phyloP scores from a whole-genome alignment of 2,329 filamentous ascomycete species.

The Escovopsis sp. region DNA sequence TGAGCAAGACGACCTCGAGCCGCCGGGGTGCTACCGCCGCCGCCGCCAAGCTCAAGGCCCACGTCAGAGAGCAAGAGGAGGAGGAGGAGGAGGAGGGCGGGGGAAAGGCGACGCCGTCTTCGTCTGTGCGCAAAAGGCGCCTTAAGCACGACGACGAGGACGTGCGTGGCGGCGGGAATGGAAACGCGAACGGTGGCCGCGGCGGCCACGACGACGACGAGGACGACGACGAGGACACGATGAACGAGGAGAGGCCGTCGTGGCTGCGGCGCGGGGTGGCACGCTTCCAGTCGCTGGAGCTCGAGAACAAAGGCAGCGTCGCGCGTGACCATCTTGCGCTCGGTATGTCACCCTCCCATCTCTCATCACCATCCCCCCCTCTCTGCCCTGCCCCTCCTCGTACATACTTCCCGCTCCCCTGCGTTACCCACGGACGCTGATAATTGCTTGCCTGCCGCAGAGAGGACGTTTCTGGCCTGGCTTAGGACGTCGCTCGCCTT shows the following conservation, averaged over 20 bases:
- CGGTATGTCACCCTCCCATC: slow-evolving; percentile 33
- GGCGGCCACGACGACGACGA: not conserved
- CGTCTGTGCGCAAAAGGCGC: too few relatives aligned
- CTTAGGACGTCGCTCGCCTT: slow-evolving; percentile 70
- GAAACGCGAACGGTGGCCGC: not conserved
- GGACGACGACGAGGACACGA: not conserved
- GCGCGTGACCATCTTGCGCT: slow-evolving; percentile 70
- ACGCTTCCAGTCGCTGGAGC: slow-evolving; percentile 48
- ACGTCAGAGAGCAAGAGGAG: too few relatives aligned
- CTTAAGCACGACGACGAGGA: too few relatives aligned
- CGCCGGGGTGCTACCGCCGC: too few relatives aligned
- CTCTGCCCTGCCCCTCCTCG: not conserved
- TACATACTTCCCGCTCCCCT: too few relatives aligned
- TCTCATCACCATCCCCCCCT: not conserved
- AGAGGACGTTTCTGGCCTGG: slow-evolving; percentile 77
- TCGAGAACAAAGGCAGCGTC: slow-evolving; percentile 77
- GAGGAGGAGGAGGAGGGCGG: too few relatives aligned
- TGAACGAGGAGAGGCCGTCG: slow-evolving; percentile 3
- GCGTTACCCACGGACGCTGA: too few relatives aligned
- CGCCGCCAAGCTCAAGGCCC: too few relatives aligned
- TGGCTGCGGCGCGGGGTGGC: slow-evolving; percentile 39
- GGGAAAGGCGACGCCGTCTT: too few relatives aligned
- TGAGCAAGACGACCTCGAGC: slow-evolving; percentile 10
- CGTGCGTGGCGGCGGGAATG: too few relatives aligned
- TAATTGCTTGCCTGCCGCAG: slow-evolving; percentile 24